These are phyloP conservation scores for Podosphaera fusca DNA, from an alignment of 2,329 filamentous ascomycete species.

Conservation along the genomic window DNA sequence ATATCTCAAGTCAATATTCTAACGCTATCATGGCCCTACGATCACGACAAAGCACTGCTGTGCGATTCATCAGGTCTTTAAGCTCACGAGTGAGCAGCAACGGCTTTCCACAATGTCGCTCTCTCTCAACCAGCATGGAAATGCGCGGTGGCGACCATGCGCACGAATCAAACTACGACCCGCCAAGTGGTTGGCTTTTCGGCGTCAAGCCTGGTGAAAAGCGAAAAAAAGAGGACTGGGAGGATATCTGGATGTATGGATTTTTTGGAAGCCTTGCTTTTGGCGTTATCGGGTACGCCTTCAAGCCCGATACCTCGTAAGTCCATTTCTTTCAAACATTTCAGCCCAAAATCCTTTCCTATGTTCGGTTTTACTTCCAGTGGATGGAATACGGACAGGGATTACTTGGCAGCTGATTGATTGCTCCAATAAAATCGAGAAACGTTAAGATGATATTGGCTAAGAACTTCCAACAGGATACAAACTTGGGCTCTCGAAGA, in stretches of 20 bases:
- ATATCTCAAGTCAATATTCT: too few relatives aligned
- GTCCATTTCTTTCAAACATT: conserved; percentile 21
- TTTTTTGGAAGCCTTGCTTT: conserved; percentile 58
- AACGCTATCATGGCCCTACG: too few relatives aligned
- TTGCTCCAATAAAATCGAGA: not conserved
- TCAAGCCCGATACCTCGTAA: conserved; percentile 97
- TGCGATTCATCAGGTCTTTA: not conserved
- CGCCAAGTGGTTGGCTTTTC: conserved; percentile 78
- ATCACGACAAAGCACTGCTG: not conserved
- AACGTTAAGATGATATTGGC: conserved; percentile 1
- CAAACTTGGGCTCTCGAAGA: conserved; percentile 98
- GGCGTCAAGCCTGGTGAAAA: conserved; percentile 90
- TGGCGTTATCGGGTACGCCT: conserved; percentile 63
- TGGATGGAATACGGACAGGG: too few relatives aligned
- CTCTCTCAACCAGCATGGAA: not conserved
- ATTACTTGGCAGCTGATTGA: too few relatives aligned
- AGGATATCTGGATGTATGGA: conserved; percentile 63
- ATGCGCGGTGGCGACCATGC: conserved; percentile 4
- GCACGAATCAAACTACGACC: conserved; percentile 46
- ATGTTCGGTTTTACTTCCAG: too few relatives aligned
- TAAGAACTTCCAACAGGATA: conserved; percentile 37
- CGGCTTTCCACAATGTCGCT: not conserved
- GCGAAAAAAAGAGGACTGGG: conserved; percentile 90
- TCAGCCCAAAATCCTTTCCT: not conserved
- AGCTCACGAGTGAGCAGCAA: not conserved